phyloP scores from a whole-genome alignment of 192 early-diverging fungal species.

The Blastocladiella britannica region DNA sequence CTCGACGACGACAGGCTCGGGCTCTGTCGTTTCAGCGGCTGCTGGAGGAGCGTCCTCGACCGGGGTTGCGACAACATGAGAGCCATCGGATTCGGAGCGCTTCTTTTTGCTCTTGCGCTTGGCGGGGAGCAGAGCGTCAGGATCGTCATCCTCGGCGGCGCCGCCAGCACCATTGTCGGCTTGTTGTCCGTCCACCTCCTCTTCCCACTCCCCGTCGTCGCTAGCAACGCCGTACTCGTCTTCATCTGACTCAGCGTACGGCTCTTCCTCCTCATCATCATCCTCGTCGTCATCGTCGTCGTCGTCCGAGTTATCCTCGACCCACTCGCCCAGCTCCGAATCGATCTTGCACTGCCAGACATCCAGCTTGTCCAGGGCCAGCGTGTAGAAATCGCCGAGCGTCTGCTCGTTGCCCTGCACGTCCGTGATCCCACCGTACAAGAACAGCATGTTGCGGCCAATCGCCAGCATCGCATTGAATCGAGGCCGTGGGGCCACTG shows the following conservation, averaged over 20 bases:
- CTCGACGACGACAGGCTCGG: conserved; percentile 17
- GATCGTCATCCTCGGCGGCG: conserved; percentile 6
- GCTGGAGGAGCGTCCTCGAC: background rate
- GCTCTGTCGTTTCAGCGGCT: conserved; percentile 8
- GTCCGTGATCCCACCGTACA: conserved; percentile 48
- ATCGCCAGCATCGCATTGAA: conserved; percentile 49
- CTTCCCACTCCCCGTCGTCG: conserved; percentile 14
- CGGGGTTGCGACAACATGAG: conserved; percentile 3
- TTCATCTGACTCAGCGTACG: conserved; percentile 10
- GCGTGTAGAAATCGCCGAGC: conserved; percentile 32
- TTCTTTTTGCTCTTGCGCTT: conserved; percentile 1
- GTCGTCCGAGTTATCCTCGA: conserved; percentile 21
- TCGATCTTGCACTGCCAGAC: conserved; percentile 27
- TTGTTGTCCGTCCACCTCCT: conserved; percentile 8
- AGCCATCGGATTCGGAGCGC: conserved; percentile 4
- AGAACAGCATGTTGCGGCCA: conserved; percentile 23
- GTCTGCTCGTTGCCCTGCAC: conserved; percentile 37
- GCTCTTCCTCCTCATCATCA: conserved; percentile 24
- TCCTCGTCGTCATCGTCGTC: conserved; percentile 25
- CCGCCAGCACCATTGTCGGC: conserved; percentile 7
- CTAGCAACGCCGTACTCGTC: conserved; percentile 10
- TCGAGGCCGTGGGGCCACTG: conserved; percentile 27
- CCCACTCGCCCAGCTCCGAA: conserved; percentile 26
- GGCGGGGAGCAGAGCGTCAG: conserved; percentile 3
- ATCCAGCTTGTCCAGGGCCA: conserved; percentile 42